Conservation (phyloP, 2,329 filamentous ascomycete species). For the Neonectria punicea region DNA sequence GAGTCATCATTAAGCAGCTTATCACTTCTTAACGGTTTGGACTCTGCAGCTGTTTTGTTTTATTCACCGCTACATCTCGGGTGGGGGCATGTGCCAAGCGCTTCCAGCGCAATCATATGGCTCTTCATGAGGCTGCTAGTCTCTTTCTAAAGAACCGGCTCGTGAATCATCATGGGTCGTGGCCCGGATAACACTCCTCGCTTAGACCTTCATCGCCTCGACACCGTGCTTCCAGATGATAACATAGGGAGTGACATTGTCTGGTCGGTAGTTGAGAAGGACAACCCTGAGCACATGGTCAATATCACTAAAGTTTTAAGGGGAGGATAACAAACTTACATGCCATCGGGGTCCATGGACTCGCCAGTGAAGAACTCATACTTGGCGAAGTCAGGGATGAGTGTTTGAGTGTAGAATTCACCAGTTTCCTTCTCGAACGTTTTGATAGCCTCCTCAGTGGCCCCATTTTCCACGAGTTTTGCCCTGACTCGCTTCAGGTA, state of each 20-base stretch:
- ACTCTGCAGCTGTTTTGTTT: slow-evolving; percentile 31
- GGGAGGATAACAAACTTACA: slow-evolving; percentile 69
- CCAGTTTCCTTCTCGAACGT: too few species aligned
- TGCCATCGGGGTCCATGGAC: slow-evolving; percentile 92
- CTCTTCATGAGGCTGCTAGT: background rate
- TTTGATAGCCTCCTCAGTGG: too few species aligned
- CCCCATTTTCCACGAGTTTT: too few species aligned
- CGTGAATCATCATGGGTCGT: slow-evolving; percentile 30
- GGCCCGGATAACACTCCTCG: slow-evolving; percentile 21
- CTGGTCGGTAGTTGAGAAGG: slow-evolving; percentile 85
- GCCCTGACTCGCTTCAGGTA: slow-evolving; percentile 76
- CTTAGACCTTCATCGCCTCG: slow-evolving; percentile 89
- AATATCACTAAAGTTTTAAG: slow-evolving; percentile 6
- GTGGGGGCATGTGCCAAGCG: slow-evolving; percentile 35
- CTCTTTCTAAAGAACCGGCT: slow-evolving; percentile 24
- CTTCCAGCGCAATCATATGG: slow-evolving; percentile 32
- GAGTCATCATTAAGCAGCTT: background rate
- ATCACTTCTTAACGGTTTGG: slow-evolving; percentile 5
- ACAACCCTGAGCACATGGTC: slow-evolving; percentile 69
- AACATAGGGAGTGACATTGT: slow-evolving; percentile 70
- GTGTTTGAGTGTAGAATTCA: too few species aligned
- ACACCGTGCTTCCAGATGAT: slow-evolving; percentile 97
- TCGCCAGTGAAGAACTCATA: slow-evolving; percentile 72
- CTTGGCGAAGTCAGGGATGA: too few species aligned
- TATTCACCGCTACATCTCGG: slow-evolving; percentile 34